A percentile compares a stretch with the other conserved stretches of the same genome.
Evolutionary conservation across 345 rosid species (phyloP).

Genomic region (Garcia nutans): DNA sequence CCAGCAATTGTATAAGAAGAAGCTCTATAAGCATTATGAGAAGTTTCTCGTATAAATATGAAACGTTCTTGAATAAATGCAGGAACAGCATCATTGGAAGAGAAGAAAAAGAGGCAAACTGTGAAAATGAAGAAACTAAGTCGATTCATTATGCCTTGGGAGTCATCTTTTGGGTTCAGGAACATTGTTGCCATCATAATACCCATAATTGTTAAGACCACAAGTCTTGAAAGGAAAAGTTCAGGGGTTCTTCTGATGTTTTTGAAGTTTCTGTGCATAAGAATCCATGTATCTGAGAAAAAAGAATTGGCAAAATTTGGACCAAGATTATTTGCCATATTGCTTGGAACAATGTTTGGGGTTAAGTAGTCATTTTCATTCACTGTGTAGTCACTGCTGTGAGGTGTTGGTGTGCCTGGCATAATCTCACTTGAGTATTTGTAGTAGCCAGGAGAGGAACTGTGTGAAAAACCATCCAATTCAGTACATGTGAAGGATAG

Average conservation of each 20-base stretch:
- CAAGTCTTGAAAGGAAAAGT: constrained; percentile 64
- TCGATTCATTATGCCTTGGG: constrained; percentile 59
- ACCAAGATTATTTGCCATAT: constrained; percentile 17
- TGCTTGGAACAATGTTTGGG: constrained; percentile 22
- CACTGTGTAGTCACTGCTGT: constrained; percentile 73
- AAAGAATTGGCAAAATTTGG: constrained; percentile 55
- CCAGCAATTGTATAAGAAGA: constrained; percentile 67
- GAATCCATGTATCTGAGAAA: constrained; percentile 54
- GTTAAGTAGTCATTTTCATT: constrained; percentile 61
- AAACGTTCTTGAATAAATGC: constrained; percentile 73
- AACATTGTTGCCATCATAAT: constrained; percentile 79
- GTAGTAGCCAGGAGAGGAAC: constrained; percentile 49
- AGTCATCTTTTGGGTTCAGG: constrained; percentile 36
- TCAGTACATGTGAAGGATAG: not conserved
- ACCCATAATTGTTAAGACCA: constrained; percentile 66
- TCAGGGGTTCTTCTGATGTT: constrained; percentile 65
- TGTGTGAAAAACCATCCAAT: constrained; percentile 22
- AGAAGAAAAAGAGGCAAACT: constrained; percentile 65
- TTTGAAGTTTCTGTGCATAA: constrained; percentile 64
- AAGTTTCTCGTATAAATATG: constrained; percentile 59
- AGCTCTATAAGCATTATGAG: constrained; percentile 65
- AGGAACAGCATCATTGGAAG: constrained; percentile 69
- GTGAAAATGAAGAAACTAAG: constrained; percentile 68
- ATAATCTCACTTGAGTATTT: constrained; percentile 45
- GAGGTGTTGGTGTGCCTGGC: constrained; percentile 54